These are phyloP conservation scores for Marvania coccoides DNA, from an alignment of 139 green algal genomes.

Conservation along the genomic window DNA sequence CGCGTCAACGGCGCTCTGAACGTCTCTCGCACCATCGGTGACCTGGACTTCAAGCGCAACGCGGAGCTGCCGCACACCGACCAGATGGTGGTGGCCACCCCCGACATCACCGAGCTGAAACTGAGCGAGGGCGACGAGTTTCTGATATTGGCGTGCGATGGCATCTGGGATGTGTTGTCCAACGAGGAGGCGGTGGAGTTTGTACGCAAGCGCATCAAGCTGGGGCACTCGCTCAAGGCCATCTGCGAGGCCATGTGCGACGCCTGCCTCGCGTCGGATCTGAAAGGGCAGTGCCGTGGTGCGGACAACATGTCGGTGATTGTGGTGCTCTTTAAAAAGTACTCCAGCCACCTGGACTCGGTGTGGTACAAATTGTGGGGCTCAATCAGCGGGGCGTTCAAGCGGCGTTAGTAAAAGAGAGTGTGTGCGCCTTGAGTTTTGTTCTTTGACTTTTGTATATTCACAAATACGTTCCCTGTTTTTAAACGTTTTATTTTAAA, in stretches of 20 bases:
- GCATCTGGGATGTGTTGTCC: slow-evolving; percentile 89
- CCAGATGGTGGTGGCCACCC: slow-evolving; percentile 67
- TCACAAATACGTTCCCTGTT: too few species aligned
- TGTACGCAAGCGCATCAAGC: slow-evolving; percentile 8
- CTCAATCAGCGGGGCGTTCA: not conserved
- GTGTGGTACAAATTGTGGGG: slow-evolving; percentile 1
- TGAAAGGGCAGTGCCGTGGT: slow-evolving; percentile 20
- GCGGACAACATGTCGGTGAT: slow-evolving; percentile 34
- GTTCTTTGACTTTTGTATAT: too few species aligned
- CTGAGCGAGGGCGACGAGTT: slow-evolving; percentile 70
- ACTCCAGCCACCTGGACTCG: not conserved
- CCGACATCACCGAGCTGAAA: slow-evolving; percentile 46
- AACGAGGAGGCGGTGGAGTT: slow-evolving; percentile 49
- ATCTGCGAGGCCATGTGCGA: slow-evolving; percentile 27
- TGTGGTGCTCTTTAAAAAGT: slow-evolving; percentile 21
- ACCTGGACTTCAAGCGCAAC: slow-evolving; percentile 93
- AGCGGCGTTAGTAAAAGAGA: not conserved
- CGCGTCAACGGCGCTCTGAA: slow-evolving; percentile 93
- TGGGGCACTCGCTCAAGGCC: not conserved
- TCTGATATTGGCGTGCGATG: slow-evolving; percentile 83
- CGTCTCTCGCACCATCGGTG: slow-evolving; percentile 87
- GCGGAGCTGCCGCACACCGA: slow-evolving; percentile 12
- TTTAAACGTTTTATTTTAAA: too few species aligned
- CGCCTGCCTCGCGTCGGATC: slow-evolving; percentile 15
- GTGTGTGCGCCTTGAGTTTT: too few species aligned